Evolutionary conservation across 495 filamentous ascomycete genomes (phyloP).

Genomic region (Xylaria grammica): DNA sequence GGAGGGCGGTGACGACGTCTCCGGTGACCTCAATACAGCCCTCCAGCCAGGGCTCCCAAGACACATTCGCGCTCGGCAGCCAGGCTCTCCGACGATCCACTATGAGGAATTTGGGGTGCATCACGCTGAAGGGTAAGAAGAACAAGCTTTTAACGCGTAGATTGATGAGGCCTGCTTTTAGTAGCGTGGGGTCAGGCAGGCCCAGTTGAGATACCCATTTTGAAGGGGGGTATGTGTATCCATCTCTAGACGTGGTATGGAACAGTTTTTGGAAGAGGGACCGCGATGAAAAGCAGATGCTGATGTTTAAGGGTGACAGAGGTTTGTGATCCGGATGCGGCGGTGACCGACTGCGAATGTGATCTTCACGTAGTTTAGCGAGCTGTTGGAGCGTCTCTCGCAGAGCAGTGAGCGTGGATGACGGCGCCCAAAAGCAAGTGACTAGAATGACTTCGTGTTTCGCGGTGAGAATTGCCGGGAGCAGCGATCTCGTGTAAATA

Average conservation of each 20-base stretch:
- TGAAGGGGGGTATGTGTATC: conserved; percentile 61
- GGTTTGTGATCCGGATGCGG: conserved; percentile 17
- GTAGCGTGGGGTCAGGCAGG: conserved; percentile 56
- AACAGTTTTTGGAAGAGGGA: conserved; percentile 71
- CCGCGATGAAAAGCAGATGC: conserved; percentile 69
- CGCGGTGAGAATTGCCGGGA: conserved; percentile 62
- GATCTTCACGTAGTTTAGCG: conserved; percentile 44
- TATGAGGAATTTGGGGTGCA: conserved; percentile 79
- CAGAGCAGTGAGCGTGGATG: conserved; percentile 56
- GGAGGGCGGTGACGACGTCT: conserved; percentile 55
- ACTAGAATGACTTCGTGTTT: conserved; percentile 69
- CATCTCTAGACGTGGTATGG: conserved; percentile 61
- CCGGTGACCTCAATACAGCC: conserved; percentile 67
- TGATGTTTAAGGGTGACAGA: conserved; percentile 48
- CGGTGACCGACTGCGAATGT: conserved; percentile 26
- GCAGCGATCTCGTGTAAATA: conserved; percentile 55
- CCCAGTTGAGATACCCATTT: conserved; percentile 63
- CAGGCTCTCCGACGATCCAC: conserved; percentile 65
- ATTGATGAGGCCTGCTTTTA: conserved; percentile 60
- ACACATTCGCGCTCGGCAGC: conserved; percentile 75
- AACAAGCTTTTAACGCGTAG: conserved; percentile 72
- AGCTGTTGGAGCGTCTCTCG: conserved; percentile 54
- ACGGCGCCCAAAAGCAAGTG: conserved; percentile 78
- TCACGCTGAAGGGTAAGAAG: conserved; percentile 72
- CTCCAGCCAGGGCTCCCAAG: conserved; percentile 79